Conservation (phyloP, 2,329 filamentous ascomycete genomes). For the Torrubiella hemipterigena region DNA sequence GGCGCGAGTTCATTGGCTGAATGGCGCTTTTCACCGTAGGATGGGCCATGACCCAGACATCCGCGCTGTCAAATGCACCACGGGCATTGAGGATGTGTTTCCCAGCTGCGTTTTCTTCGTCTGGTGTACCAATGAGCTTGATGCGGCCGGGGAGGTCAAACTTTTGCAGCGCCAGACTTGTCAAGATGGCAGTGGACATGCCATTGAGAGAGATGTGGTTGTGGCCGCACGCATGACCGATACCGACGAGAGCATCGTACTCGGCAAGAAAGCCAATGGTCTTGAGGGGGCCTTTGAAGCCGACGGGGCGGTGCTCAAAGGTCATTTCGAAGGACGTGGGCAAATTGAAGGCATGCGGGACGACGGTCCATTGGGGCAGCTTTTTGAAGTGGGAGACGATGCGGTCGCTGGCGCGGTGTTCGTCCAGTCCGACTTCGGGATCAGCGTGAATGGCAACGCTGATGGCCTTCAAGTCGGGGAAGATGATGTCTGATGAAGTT, state of each 20-base stretch:
- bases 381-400: constrained; percentile 8
- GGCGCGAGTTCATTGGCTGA: constrained; percentile 10
- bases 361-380: constrained; percentile 6
- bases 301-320: constrained; percentile 6
- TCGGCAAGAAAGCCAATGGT: constrained; percentile 8
- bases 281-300: constrained; percentile 3
- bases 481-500: background rate
- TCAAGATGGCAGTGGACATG: constrained; percentile 7
- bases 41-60: constrained; percentile 11
- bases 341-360: constrained; percentile 5
- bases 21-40: constrained; percentile 7
- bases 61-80: constrained; percentile 7
- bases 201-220: constrained; percentile 9
- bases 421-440: constrained; percentile 9
- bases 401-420: constrained; percentile 8
- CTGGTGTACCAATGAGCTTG: constrained; percentile 7
- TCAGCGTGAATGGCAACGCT: constrained; percentile 7
- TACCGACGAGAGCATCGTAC: constrained; percentile 8
- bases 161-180: constrained; percentile 7
- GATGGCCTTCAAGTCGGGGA: constrained; percentile 7
- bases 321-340: constrained; percentile 7
- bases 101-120: constrained; percentile 10
- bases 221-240: constrained; percentile 10
- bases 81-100: constrained; percentile 9
- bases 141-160: constrained; percentile 8